Base-by-base conservation (phyloP, 2,329 filamentous ascomycete species). In the Cladosporium colombiae region DNA sequence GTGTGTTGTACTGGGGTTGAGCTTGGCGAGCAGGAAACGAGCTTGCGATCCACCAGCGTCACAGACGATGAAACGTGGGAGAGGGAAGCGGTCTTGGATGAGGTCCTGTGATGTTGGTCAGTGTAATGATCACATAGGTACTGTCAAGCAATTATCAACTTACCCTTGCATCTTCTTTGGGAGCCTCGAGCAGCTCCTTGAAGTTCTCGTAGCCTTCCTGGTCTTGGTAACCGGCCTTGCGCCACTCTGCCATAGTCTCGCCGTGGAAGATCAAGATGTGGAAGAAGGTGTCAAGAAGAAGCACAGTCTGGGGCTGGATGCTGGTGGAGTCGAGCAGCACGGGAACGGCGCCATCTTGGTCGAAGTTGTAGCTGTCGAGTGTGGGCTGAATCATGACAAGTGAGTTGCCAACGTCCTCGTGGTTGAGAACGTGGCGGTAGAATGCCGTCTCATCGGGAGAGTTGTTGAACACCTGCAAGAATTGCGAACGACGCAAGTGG, bases 191-290 rank as follows among this genome's bases (percentile, higher is more conserved):
- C 60, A 99, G 84, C 35, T 88, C 81, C 59, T 90, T 90, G 81
- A 99, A 96, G 80, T 97, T 98, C 79, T 98, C 95, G 75, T 99
- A 99, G 11, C 95, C 95, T 76, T 97, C 94, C 78, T 98, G 94
- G 2, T 97, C 93, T 73, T 99, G 95, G 76, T 99, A 99, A 1
- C 95, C 95, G 21, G 93, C 93, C 79, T 99, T 98, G 70, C 93
- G 89, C 95, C 95, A 99, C 77, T 97, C 93, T 0, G 95, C 95
- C 79, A 98, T 91, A 0, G 94, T 98, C 83, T 99, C 94, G 69
- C 95, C 95, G 74, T 99, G 93, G 86, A 98, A 99, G 73, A 99
- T 99, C 64, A 99, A 87, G 68, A 99, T 99, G 78, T 99, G 95
- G 86, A 99, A 99, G 84, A 99, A 99, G 0, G 95, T 98, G 75